Evolutionary conservation across 805 yeast species (phyloP), one percentile per base, ranked within the genome.

Genomic region (Lipomyces orientalis): DNA sequence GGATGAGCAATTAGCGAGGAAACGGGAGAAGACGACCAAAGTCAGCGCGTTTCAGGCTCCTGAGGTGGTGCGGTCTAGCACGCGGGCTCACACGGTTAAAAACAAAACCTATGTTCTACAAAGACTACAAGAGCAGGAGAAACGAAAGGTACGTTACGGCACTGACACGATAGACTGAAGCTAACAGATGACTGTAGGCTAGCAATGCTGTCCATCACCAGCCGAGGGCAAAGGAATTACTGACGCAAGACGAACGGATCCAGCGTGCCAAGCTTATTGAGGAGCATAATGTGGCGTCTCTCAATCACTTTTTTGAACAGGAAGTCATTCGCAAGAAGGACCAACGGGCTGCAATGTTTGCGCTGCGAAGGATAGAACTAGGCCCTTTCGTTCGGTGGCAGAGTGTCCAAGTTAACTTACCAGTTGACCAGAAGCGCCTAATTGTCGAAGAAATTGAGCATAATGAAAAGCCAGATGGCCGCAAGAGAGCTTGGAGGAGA

Each of bases 191-290:
- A 14, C 52, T 54, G 4, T 19, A 57, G 62, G 65, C 62, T 6
- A 62, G 58, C 52, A 46, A 58, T 12, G 51, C 46, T 10, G 60
- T 66, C 16, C 12, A 60, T 9, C 65, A 46, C 16, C 58, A 54
- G 35, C 29, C 46, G 14, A 60, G 56, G 57, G 22, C 52, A 7
- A 52, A 64, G 33, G 31, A 29, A 6, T 14, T 19, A 8, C 79
- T 87, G 74, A 89, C 95, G 0, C 90, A 90, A 73, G 92, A 86
- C 66, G 91, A 90, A 75, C 81, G 89, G 54, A 78, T 90, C 57
- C 88, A 84, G n/a, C 95, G 92, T 76, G 98, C 99, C 0, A 81
- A 88, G 58, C 90, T 88, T 73, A 95, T 98, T 0, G 99, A 95
- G 78, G 83, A 85, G 75, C 84, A 85, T 56, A 95, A 95, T 77